Percentiles rank a stretch among this genome's conserved stretches.
phyloP scores from a whole-genome alignment of 228 moss, liverwort and hornwort species.

The Sphagnum magellanicum region DNA sequence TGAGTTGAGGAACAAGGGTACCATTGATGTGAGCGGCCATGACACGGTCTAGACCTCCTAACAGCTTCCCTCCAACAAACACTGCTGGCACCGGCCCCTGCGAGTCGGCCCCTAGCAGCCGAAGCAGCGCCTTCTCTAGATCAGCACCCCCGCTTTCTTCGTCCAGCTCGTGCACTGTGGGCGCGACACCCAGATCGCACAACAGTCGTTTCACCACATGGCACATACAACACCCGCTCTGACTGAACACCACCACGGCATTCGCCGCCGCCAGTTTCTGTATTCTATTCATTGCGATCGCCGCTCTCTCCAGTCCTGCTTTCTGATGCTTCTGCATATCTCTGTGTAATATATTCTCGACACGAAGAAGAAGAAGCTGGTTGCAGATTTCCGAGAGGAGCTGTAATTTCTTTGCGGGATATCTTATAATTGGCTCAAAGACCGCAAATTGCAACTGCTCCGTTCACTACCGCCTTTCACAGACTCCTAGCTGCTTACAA shows the following conservation, averaged over 20 bases:
- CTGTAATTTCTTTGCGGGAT: no score
- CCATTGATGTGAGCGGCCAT: constrained; percentile 34
- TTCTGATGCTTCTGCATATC: no score
- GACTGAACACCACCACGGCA: constrained; percentile 41
- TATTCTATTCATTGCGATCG: constrained; percentile 22
- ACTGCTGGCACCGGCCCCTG: constrained; percentile 17
- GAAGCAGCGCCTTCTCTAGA: constrained; percentile 32
- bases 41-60: constrained; percentile 32
- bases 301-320: constrained; percentile 16
- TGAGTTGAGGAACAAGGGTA: constrained; percentile 25
- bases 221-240: constrained; percentile 41
- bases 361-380: no score
- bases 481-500: no score
- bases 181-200: constrained; percentile 34
- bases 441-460: no score
- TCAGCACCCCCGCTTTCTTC: constrained; percentile 23
- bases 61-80: constrained; percentile 34
- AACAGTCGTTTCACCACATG: constrained; percentile 41
- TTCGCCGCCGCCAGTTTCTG: constrained; percentile 33
- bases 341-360: no score
- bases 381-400: no score
- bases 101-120: constrained; percentile 5
- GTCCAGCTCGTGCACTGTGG: constrained; percentile 39
- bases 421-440: no score
- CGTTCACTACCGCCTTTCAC: no score